phyloP scores from a whole-genome alignment of 2,329 filamentous ascomycete species.

The Fusarium hainanense region DNA sequence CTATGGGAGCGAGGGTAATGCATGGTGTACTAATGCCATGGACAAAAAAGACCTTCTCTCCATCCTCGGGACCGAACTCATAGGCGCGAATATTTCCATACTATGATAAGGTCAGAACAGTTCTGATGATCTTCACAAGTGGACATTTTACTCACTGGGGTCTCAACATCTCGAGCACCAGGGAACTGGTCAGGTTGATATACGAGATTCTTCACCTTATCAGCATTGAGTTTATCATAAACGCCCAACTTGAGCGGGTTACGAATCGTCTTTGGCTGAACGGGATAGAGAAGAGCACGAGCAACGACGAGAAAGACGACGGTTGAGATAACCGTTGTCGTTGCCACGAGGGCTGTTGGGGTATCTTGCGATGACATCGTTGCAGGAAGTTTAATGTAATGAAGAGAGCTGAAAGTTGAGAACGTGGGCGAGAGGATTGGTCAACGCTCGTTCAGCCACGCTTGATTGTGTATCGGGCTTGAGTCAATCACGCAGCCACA shows the following conservation, averaged over 20 bases:
- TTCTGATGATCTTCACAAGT: background rate
- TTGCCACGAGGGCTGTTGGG: slow-evolving; percentile 49
- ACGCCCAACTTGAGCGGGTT: slow-evolving; percentile 59
- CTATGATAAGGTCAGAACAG: slow-evolving; percentile 43
- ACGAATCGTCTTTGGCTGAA: slow-evolving; percentile 53
- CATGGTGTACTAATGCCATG: slow-evolving; percentile 89
- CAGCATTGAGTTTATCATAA: slow-evolving; percentile 48
- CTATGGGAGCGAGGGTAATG: slow-evolving; percentile 75
- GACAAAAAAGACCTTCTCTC: slow-evolving; percentile 79
- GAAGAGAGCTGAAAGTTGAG: background rate
- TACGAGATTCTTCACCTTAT: slow-evolving; percentile 53
- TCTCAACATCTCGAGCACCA: slow-evolving; percentile 77
- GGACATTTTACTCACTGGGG: slow-evolving; percentile 61
- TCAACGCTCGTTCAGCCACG: slow-evolving; percentile 21
- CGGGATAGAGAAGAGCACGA: slow-evolving; percentile 55
- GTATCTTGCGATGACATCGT: slow-evolving; percentile 29
- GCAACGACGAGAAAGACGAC: slow-evolving; percentile 53
- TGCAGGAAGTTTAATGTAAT: background rate
- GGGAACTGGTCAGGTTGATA: slow-evolving; percentile 78
- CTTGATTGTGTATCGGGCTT: slow-evolving; percentile 4
- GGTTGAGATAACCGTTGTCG: slow-evolving; percentile 57
- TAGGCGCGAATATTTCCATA: slow-evolving; percentile 83
- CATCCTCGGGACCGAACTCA: slow-evolving; percentile 81
- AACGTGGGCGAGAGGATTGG: slow-evolving; percentile 7
- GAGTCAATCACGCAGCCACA: slow-evolving; percentile 15